phyloP scores from a whole-genome alignment of 441 rosid species.

The Mallotus repandus region DNA sequence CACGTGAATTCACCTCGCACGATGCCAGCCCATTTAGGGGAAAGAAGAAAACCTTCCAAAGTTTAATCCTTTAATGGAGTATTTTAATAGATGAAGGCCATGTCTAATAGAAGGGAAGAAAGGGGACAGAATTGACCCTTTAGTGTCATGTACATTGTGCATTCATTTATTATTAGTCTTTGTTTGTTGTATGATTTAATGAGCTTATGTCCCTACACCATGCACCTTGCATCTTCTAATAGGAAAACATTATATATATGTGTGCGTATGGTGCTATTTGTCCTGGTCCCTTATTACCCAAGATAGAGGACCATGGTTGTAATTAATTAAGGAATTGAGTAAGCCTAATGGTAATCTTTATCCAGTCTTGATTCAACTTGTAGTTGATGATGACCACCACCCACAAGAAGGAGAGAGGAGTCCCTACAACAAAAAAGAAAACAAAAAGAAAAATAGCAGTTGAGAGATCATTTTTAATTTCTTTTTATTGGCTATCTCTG shows the following conservation, averaged over 20 bases:
- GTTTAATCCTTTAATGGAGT: neutral
- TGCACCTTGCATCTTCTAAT: neutral
- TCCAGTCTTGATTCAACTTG: neutral
- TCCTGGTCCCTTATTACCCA: slow-evolving; percentile 15
- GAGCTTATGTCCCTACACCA: slow-evolving; percentile 15
- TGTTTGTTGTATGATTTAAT: slow-evolving; percentile 11
- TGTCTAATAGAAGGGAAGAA: slow-evolving; percentile 37
- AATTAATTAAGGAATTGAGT: too few species aligned
- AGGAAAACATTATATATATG: neutral
- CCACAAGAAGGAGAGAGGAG: neutral
- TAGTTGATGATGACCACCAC: neutral
- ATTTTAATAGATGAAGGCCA: slow-evolving; percentile 13
- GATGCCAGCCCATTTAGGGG: slow-evolving; percentile 17
- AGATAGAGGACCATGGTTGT: slow-evolving; percentile 10
- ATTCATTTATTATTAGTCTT: neutral
- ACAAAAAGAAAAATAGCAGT: slow-evolving; percentile 1
- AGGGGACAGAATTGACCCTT: slow-evolving; percentile 29
- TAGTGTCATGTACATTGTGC: slow-evolving; percentile 9
- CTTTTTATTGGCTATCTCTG: neutral
- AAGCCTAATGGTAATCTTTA: slow-evolving; percentile 4
- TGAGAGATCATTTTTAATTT: neutral
- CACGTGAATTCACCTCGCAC: slow-evolving; percentile 12
- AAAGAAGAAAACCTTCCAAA: slow-evolving; percentile 4
- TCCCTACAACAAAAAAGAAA: too few species aligned
- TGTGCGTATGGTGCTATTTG: slow-evolving; percentile 13